phyloP scores from a whole-genome alignment of 2,329 filamentous ascomycete species.

The Aspergillus fumigatus region DNA sequence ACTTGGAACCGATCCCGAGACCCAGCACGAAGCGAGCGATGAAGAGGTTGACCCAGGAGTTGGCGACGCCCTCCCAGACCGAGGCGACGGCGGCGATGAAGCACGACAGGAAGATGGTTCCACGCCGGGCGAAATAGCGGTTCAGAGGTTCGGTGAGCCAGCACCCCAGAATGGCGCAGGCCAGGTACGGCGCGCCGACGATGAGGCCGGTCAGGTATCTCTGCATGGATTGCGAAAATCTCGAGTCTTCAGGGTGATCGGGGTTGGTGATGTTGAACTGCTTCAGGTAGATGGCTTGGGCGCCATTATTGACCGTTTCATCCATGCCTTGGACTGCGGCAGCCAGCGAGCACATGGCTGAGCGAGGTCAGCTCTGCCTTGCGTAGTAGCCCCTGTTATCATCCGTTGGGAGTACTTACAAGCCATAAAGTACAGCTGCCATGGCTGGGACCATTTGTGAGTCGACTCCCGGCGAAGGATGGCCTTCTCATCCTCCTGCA shows the following conservation, averaged over 20 bases:
- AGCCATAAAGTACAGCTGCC: slow-evolving; percentile 46
- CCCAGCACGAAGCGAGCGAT: slow-evolving; percentile 68
- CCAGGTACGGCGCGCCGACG: slow-evolving; percentile 56
- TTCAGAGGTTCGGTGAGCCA: slow-evolving; percentile 73
- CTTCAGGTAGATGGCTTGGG: slow-evolving; percentile 59
- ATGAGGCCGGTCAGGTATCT: slow-evolving; percentile 59
- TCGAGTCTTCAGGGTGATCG: slow-evolving; percentile 29
- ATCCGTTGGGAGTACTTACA: slow-evolving; percentile 18
- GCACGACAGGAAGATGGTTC: slow-evolving; percentile 74
- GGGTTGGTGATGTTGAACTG: slow-evolving; percentile 56
- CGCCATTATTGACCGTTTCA: slow-evolving; percentile 66
- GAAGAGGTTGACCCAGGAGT: slow-evolving; percentile 68
- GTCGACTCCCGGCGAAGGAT: slow-evolving; percentile 42
- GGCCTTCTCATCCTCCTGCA: slow-evolving; percentile 43
- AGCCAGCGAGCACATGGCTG: slow-evolving; percentile 1
- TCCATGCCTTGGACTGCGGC: slow-evolving; percentile 49
- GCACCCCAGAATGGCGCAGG: slow-evolving; percentile 64
- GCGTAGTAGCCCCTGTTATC: background rate
- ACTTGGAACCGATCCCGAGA: slow-evolving; percentile 72
- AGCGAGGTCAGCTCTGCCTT: background rate
- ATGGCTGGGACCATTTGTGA: slow-evolving; percentile 49
- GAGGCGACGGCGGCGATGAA: slow-evolving; percentile 58
- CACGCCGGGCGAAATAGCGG: slow-evolving; percentile 63
- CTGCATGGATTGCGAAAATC: slow-evolving; percentile 27
- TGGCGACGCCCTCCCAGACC: slow-evolving; percentile 59